phyloP scores from a whole-genome alignment of 1,284 basidiomycete genomes.

The Cerrena zonata region DNA sequence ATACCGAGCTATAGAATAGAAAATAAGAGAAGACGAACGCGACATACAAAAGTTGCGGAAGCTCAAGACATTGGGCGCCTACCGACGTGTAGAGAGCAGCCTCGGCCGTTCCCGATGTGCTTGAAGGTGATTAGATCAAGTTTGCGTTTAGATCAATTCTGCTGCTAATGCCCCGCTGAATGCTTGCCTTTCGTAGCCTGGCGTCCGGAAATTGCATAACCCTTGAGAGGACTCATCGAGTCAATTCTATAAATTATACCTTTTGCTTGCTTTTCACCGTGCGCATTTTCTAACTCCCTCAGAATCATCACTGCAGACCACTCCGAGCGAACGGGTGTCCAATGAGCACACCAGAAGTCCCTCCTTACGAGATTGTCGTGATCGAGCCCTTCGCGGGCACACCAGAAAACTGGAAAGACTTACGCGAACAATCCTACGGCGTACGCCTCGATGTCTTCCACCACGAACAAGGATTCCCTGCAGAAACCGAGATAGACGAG shows the following conservation, averaged over 20 bases:
- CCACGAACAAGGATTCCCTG: slow-evolving; percentile 63
- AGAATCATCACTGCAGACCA: not conserved
- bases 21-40: not conserved
- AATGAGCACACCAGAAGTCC: slow-evolving; percentile 13
- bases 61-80: slow-evolving; percentile 3
- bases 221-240: not conserved
- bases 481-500: slow-evolving; percentile 70
- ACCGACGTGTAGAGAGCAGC: not conserved
- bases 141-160: not conserved
- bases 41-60: slow-evolving; percentile 5
- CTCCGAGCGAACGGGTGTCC: not conserved
- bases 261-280: slow-evolving; percentile 1
- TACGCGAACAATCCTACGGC: slow-evolving; percentile 53
- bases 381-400: slow-evolving; percentile 35
- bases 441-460: slow-evolving; percentile 67
- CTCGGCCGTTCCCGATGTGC: slow-evolving; percentile 5
- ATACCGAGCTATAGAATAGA: not conserved
- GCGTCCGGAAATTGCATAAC: not conserved
- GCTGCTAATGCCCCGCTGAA: not conserved
- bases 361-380: slow-evolving; percentile 49
- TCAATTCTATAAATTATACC: too few relatives aligned
- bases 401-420: slow-evolving; percentile 23
- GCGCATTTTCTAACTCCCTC: not conserved
- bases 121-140: not conserved
- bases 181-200: not conserved